These are phyloP conservation scores for Seiridium unicorne DNA, from an alignment of 2,329 filamentous ascomycete species.

Conservation along the genomic window DNA sequence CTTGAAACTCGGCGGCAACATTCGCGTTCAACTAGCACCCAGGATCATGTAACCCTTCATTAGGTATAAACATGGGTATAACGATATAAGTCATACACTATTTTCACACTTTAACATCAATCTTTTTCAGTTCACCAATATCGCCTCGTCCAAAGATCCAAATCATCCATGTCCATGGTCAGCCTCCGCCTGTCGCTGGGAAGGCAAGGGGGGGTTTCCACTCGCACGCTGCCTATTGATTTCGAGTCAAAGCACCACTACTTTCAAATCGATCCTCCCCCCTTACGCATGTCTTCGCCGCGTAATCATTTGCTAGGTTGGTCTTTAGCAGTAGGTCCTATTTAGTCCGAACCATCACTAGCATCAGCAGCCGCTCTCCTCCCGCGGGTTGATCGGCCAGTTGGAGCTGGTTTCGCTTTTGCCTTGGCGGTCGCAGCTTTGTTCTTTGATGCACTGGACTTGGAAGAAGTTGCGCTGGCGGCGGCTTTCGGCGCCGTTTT, in stretches of 20 bases:
- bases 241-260: too few species aligned
- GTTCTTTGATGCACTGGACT: neutral
- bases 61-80: neutral
- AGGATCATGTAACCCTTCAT: neutral
- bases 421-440: constrained; percentile 4
- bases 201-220: too few species aligned
- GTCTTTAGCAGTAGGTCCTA: neutral
- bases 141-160: too few species aligned
- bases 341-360: neutral
- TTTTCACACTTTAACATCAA: neutral
- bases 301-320: too few species aligned
- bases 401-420: neutral
- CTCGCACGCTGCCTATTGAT: too few species aligned
- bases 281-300: too few species aligned
- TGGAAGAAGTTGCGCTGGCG: neutral
- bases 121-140: too few species aligned
- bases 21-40: neutral
- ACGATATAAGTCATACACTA: neutral
- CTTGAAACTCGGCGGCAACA: too few species aligned
- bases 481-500: neutral
- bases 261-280: too few species aligned
- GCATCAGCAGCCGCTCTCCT: neutral
- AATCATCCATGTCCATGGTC: too few species aligned
- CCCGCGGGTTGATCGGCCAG: neutral
- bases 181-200: too few species aligned